Evolutionary conservation across 129 eudicot genomes (phyloP), one percentile per base, ranked within the genome.

Genomic region (Cynara cardunculus): DNA sequence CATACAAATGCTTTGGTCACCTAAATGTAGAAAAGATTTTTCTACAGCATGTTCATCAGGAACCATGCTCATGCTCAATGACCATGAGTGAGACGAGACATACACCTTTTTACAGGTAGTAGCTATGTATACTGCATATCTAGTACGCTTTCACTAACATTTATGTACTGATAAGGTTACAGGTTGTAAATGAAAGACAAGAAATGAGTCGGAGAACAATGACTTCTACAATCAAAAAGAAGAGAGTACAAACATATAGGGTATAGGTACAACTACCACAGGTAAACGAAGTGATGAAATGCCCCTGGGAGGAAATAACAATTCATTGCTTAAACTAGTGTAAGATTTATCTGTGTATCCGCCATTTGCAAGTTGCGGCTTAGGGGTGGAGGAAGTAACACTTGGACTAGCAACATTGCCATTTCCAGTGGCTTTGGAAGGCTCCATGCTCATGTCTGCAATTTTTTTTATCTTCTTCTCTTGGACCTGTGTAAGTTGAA

Each of bases 391-490:
- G 53, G 94, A 83, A 82, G 91, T 80, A 80, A 86, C 82, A 77
- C 89, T 89, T 70, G 94, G 81, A 79, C 91, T 89, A 49, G 88
- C 76, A 75, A 84, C 80, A 81, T 84, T 82, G 41, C 96, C 94
- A 89, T 95, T 95, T 77, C 93, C 97, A 64, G 81, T 80, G 82
- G 86, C 87, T 88, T 89, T 91, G 21, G 91, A 85, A 70, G 94
- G 74, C 73, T 88, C 97, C 69, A 87, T 77, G 85, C 87, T 95
- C 78, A 95, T 83, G 5, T 95, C 99, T 49, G 87, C 81, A 69
- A 95, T 71, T 86, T 92, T 95, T 90, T 95, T 95, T 49, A 92
- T 85, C 86, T 95, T 90, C 88, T 90, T 95, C 89, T 95, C 97
- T 88, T 92, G 99, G 74, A 95, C 97, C 99, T 92, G 89, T 26